Evolutionary conservation across 805 yeast genomes (phyloP).

Genomic region (Metschnikowia corniflorae): DNA sequence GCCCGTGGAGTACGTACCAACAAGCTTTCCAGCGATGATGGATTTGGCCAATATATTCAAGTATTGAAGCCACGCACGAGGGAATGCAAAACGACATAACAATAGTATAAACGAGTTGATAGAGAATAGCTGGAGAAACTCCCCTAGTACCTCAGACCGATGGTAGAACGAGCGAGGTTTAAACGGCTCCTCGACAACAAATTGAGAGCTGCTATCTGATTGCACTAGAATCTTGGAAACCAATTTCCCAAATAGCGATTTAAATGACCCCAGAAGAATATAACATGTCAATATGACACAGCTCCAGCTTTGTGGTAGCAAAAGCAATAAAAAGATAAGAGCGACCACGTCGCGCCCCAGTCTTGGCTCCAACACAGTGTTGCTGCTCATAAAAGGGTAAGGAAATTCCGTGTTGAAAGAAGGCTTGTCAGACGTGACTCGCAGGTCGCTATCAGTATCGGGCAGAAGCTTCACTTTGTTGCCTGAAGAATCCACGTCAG

Average conservation of each 20-base stretch:
- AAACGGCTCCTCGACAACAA: conserved; percentile 10
- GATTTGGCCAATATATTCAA: conserved; percentile 28
- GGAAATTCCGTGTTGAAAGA: not conserved
- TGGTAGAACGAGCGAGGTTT: conserved; percentile 13
- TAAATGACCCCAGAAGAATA: conserved; percentile 28
- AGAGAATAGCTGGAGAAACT: conserved; percentile 21
- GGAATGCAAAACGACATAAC: conserved; percentile 20
- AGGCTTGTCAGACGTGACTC: not conserved
- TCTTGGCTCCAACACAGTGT: conserved; percentile 10
- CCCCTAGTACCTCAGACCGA: conserved; percentile 18
- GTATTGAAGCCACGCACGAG: conserved; percentile 21
- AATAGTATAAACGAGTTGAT: conserved; percentile 25
- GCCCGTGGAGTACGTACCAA: conserved; percentile 26
- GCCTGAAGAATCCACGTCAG: no score
- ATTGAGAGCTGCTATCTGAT: conserved; percentile 5
- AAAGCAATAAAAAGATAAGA: conserved; percentile 26
- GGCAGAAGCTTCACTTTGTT: no score
- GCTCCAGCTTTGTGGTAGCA: conserved; percentile 27
- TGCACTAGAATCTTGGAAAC: conserved; percentile 19
- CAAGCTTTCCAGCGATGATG: conserved; percentile 28
- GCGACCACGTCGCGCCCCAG: conserved; percentile 30
- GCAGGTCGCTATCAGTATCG: no score
- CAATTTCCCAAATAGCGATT: conserved; percentile 26
- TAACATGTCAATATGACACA: conserved; percentile 23
- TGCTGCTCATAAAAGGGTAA: not conserved